phyloP scores from a whole-genome alignment of 495 filamentous ascomycete genomes.

The Xylaria flabelliformis region DNA sequence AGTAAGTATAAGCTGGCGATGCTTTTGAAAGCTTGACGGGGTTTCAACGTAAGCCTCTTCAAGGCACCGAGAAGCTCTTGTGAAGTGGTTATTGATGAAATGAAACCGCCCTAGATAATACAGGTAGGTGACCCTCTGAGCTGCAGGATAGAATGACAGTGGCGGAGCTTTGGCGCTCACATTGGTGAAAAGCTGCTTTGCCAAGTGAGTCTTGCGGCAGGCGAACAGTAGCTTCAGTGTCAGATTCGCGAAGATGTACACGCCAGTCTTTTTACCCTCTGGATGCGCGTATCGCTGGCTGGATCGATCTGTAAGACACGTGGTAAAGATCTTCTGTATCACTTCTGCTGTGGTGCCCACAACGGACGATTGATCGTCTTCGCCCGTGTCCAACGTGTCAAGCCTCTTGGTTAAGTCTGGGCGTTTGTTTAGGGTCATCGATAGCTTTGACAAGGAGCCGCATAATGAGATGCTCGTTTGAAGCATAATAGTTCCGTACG shows the following conservation, averaged over 20 bases:
- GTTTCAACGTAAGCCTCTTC: slow-evolving; percentile 83
- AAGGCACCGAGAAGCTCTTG: slow-evolving; percentile 72
- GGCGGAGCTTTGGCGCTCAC: slow-evolving; percentile 83
- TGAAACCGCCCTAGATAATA: slow-evolving; percentile 93
- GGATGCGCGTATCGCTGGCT: slow-evolving; percentile 65
- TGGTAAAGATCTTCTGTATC: slow-evolving; percentile 88
- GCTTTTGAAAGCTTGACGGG: slow-evolving; percentile 67
- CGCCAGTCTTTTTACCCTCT: slow-evolving; percentile 83
- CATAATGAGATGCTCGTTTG: slow-evolving; percentile 79
- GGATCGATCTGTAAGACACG: slow-evolving; percentile 83
- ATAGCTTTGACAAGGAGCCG: slow-evolving; percentile 74
- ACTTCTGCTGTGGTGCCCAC: slow-evolving; percentile 86
- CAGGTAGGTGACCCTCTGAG: slow-evolving; percentile 87
- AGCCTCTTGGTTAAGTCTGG: slow-evolving; percentile 71
- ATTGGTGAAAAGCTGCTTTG: slow-evolving; percentile 87
- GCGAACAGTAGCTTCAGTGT: slow-evolving; percentile 89
- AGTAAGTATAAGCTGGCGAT: slow-evolving; percentile 80
- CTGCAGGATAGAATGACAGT: slow-evolving; percentile 78
- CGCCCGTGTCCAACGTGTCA: slow-evolving; percentile 55
- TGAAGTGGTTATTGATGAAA: slow-evolving; percentile 82
- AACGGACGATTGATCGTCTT: slow-evolving; percentile 69
- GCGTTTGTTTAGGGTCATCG: slow-evolving; percentile 77
- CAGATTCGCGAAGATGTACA: slow-evolving; percentile 89
- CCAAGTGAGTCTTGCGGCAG: slow-evolving; percentile 67
- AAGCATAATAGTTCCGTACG: slow-evolving; percentile 78